Conservation (phyloP, 805 yeast species). For the Barnettozyma wickerhamii region DNA sequence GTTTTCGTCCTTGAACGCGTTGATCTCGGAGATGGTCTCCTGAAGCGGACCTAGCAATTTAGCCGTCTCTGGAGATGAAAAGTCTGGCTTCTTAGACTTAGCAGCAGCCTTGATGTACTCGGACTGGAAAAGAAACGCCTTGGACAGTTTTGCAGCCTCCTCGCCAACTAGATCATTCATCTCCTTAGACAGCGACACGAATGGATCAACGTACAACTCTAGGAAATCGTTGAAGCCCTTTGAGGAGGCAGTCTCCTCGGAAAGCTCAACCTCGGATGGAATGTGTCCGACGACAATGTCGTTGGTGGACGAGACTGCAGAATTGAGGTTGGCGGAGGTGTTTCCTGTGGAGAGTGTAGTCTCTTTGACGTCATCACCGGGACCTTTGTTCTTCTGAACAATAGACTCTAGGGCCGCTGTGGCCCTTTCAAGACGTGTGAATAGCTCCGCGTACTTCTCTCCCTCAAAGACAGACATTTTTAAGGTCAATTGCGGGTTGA, state of each 20-base stretch:
- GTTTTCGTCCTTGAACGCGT: slow-evolving; percentile 67
- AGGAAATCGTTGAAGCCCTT: slow-evolving; percentile 53
- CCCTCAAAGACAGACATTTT: slow-evolving; percentile 4
- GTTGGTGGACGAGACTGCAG: slow-evolving; percentile 1
- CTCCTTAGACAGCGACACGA: slow-evolving; percentile 46
- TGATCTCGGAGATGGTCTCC: slow-evolving; percentile 50
- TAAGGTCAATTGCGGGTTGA: background rate
- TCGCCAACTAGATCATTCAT: slow-evolving; percentile 56
- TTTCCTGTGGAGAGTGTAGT: slow-evolving; percentile 1
- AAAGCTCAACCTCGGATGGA: slow-evolving; percentile 10
- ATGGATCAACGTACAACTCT: slow-evolving; percentile 51
- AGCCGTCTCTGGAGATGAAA: slow-evolving; percentile 47
- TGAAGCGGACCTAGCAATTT: slow-evolving; percentile 68
- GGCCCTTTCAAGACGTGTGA: slow-evolving; percentile 23
- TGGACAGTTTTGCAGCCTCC: slow-evolving; percentile 43
- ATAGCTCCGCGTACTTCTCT: slow-evolving; percentile 14
- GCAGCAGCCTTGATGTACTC: slow-evolving; percentile 55
- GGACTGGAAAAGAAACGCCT: slow-evolving; percentile 57
- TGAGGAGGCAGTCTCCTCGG: slow-evolving; percentile 33
- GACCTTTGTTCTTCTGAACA: slow-evolving; percentile 18
- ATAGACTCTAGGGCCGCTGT: slow-evolving; percentile 25
- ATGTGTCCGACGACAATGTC: background rate
- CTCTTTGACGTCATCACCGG: background rate
- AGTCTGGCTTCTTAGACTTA: slow-evolving; percentile 61
- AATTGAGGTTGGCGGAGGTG: background rate